Conservation (phyloP, 2,329 filamentous ascomycete species). For the Cladosporium velox region DNA sequence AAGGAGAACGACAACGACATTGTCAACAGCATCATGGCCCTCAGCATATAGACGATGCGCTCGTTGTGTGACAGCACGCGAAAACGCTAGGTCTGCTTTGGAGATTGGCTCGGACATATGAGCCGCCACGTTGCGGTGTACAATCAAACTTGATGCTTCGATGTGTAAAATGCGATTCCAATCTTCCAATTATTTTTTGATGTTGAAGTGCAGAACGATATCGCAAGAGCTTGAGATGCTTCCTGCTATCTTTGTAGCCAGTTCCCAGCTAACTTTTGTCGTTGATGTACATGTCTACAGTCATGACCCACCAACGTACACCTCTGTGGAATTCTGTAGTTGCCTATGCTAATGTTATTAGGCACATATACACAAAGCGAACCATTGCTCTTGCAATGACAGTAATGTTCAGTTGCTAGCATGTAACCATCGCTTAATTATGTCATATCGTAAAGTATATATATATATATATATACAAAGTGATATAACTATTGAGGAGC, state of each 20-base stretch:
- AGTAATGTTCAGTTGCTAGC: not conserved
- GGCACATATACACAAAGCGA: not conserved
- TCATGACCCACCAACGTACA: not conserved
- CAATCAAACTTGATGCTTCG: constrained; percentile 20
- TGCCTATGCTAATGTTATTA: not conserved
- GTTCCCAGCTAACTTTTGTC: not conserved
- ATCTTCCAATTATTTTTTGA: not conserved
- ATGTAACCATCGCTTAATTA: not conserved
- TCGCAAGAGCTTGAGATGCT: not conserved
- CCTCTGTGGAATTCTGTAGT: not conserved
- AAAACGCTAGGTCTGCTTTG: constrained; percentile 12
- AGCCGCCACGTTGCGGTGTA: constrained; percentile 19
- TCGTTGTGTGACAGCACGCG: constrained; percentile 9
- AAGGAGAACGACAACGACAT: constrained; percentile 99
- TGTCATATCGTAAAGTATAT: not conserved
- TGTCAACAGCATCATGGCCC: constrained; percentile 99
- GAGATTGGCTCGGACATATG: constrained; percentile 16
- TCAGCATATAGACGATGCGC: constrained; percentile 55
- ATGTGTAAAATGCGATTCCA: constrained; percentile 16
- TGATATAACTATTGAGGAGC: not conserved
- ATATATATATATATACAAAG: not conserved
- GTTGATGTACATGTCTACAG: not conserved
- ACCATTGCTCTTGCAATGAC: not conserved
- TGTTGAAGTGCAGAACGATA: not conserved
- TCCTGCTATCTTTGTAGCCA: not conserved